Evolutionary conservation across 768 basidiomycete species (phyloP), one percentile per base, ranked within the genome.

Genomic region (Terana coerulea): DNA sequence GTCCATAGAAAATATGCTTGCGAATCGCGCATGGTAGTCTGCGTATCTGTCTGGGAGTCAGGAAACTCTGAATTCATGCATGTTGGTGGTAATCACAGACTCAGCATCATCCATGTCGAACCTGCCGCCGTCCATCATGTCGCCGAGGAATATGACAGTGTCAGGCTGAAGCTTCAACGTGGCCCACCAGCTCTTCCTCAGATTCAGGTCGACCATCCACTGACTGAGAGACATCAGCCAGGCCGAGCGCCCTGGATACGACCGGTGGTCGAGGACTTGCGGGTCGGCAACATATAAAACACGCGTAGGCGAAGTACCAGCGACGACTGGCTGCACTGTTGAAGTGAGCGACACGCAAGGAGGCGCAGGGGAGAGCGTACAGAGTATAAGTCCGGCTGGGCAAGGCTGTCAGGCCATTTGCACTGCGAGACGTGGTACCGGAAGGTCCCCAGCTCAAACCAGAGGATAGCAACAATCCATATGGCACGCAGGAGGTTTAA

Each of bases 41-140:
- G 84, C 79, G 61, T 95, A 95, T 67, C 95, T 97, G 65, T 2
- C 44, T 30, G 45, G 44, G 22, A 30, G 3, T 48, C 22, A 29
- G 19, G 8, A 48, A 37, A 24, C 21, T 43, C 33, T 30, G 29
- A 19, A 43, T 30, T 26, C 52, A 45, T 24, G 15, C 11, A 11
- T n/a, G n/a, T n/a, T n/a, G n/a, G 21, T 5, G 2, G 9, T 30
- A 34, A 11, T 15, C 9, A 77, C 89, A 66, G 63, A 94, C 95
- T 93, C 84, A 37, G 66, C 67, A 43, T 80, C 75, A 3, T 76
- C 64, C 76, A 87, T 87, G 19, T 72, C 72, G 24, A 77, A 72
- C 47, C 91, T 74, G 1, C 91, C 93, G 48, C 79, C 82, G 60
- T 95, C 92, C 81, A 95, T 81, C 90, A 95, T 88, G 65, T 97